phyloP scores from a whole-genome alignment of 257 asterid species.

The Solanum sitiens region DNA sequence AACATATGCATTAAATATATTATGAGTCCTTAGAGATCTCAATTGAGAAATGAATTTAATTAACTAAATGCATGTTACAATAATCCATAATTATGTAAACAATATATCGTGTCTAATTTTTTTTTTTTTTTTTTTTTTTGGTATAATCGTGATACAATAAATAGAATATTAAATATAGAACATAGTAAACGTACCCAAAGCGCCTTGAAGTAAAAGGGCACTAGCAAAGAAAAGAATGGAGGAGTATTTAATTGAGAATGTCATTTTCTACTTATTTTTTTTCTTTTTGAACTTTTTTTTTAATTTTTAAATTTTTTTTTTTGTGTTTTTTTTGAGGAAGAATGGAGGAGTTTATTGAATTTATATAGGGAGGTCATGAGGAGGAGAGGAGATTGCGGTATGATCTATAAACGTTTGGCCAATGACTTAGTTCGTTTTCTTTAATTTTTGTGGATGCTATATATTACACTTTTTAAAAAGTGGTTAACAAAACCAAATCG shows the following conservation, averaged over 20 bases:
- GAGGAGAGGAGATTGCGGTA: background rate
- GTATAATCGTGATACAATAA: background rate
- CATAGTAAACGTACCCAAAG: background rate
- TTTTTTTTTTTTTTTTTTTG: background rate
- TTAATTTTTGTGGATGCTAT: background rate
- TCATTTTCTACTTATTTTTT: background rate
- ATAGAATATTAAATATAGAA: background rate
- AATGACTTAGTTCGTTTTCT: background rate
- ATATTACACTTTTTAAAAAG: background rate
- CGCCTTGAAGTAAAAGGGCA: background rate
- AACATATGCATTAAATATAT: background rate
- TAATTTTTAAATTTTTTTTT: background rate
- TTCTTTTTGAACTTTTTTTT: background rate
- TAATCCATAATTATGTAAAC: background rate
- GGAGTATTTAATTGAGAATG: background rate
- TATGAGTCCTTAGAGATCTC: background rate
- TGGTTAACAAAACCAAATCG: too few species aligned
- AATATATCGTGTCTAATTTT: background rate
- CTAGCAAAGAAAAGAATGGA: background rate
- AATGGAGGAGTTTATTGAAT: background rate
- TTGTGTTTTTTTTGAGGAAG: background rate
- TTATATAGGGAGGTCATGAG: background rate
- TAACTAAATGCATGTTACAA: background rate
- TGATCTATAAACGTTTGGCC: background rate
- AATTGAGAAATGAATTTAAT: background rate